A percentile compares a stretch with the other conserved stretches of the same genome.
These are phyloP conservation scores for Fraxinus ornus DNA, from an alignment of 305 asterid species.

Conservation along the genomic window DNA sequence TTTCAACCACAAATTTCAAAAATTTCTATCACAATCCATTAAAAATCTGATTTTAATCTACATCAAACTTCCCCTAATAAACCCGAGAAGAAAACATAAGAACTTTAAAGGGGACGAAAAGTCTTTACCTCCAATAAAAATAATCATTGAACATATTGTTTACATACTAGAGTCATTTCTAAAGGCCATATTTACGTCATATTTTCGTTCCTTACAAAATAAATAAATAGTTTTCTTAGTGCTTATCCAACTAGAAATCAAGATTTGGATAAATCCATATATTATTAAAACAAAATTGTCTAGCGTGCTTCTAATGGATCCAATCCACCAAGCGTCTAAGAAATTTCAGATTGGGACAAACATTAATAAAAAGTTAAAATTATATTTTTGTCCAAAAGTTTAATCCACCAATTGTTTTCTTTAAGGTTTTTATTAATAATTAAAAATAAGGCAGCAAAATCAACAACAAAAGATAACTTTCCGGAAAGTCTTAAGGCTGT, in stretches of 20 bases:
- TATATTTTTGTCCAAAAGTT: not conserved
- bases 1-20: too few relatives aligned
- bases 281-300: not conserved
- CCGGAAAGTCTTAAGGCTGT: slow-evolving; percentile 16
- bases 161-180: not conserved
- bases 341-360: not conserved
- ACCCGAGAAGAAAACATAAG: not conserved
- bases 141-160: not conserved
- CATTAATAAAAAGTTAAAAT: not conserved
- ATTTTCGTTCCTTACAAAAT: not conserved
- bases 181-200: not conserved
- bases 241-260: not conserved
- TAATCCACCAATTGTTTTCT: not conserved
- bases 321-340: not conserved
- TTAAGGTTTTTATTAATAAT: not conserved
- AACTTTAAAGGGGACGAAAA: not conserved
- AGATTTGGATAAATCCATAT: not conserved
- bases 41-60: too few relatives aligned
- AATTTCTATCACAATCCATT: too few relatives aligned
- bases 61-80: not conserved
- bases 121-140: not conserved
- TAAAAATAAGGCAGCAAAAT: slow-evolving; percentile 21
- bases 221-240: not conserved
- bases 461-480: slow-evolving; percentile 17
- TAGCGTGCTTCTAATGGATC: not conserved